Evolutionary conservation across 257 asterid species (phyloP).

Genomic region (Salvia miltiorrhiza): DNA sequence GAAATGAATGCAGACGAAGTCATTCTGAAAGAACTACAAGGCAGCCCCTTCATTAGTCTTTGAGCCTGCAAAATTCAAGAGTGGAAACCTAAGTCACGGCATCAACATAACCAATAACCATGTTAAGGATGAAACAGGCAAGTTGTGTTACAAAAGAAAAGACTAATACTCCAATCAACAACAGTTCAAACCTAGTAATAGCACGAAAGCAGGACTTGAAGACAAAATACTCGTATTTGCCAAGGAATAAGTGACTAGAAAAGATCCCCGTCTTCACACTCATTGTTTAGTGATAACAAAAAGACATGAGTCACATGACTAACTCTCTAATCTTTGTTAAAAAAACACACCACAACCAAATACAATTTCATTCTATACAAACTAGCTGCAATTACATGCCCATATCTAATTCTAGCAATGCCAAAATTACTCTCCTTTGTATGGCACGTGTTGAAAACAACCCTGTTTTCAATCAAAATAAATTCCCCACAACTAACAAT

Average conservation of each 20-base stretch:
- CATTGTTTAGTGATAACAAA: background rate
- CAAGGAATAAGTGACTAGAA: background rate
- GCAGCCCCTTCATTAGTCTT: conserved; percentile 6
- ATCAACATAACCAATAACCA: background rate
- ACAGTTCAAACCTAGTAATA: background rate
- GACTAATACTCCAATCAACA: background rate
- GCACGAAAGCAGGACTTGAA: background rate
- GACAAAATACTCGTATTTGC: background rate
- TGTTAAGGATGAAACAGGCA: background rate
- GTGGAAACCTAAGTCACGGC: background rate
- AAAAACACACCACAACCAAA: background rate
- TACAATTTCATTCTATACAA: background rate
- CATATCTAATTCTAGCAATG: background rate
- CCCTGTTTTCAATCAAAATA: background rate
- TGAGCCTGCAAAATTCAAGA: conserved; percentile 26
- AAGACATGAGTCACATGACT: no score
- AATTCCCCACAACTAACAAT: background rate
- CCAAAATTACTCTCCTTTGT: background rate
- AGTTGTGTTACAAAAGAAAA: background rate
- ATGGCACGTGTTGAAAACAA: background rate
- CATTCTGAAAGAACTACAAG: conserved; percentile 1
- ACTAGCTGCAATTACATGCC: background rate
- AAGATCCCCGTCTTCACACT: background rate
- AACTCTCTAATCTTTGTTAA: background rate
- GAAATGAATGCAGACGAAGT: conserved; percentile 6